Conservation (phyloP, 2,329 filamentous ascomycete genomes). For the Chaetomiaceae sp. region DNA sequence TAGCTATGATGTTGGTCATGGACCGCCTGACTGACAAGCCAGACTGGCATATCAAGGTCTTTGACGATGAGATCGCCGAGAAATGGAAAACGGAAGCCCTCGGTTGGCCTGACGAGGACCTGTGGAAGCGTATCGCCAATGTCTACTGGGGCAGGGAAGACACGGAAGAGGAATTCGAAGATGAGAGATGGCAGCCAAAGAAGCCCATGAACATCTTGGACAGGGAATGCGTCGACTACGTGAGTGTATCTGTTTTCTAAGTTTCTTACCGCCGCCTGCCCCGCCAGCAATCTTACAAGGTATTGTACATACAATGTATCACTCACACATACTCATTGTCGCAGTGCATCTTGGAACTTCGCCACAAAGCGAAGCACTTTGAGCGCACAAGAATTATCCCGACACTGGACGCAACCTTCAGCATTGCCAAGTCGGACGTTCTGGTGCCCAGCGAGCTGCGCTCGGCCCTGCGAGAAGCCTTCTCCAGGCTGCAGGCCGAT, state of each 20-base stretch:
- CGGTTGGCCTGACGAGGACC: conserved; percentile 24
- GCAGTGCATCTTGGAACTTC: conserved; percentile 9
- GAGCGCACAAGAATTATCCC: not conserved
- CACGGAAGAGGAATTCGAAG: too few relatives aligned
- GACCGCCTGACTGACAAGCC: conserved; percentile 36
- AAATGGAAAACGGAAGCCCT: conserved; percentile 33
- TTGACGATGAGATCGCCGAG: conserved; percentile 31
- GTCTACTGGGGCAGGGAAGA: not conserved
- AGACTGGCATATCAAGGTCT: conserved; percentile 35
- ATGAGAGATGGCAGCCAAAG: not conserved
- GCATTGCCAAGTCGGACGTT: conserved; percentile 50
- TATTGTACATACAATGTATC: too few relatives aligned
- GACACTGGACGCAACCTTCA: conserved; percentile 8
- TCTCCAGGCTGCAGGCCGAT: conserved; percentile 41
- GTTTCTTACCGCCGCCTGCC: not conserved
- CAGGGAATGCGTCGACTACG: conserved; percentile 4
- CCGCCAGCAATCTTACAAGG: too few relatives aligned
- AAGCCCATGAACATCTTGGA: conserved; percentile 5
- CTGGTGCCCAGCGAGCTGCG: conserved; percentile 34
- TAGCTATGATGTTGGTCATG: conserved; percentile 35
- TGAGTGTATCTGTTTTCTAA: not conserved
- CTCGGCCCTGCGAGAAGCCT: conserved; percentile 35
- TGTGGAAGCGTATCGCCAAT: conserved; percentile 8
- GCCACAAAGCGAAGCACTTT: conserved; percentile 7
- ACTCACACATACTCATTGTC: not conserved